A percentile compares a stretch with the other conserved stretches of the same genome.
Conservation (phyloP, 441 rosid genomes). For the Corymbia calophylla region DNA sequence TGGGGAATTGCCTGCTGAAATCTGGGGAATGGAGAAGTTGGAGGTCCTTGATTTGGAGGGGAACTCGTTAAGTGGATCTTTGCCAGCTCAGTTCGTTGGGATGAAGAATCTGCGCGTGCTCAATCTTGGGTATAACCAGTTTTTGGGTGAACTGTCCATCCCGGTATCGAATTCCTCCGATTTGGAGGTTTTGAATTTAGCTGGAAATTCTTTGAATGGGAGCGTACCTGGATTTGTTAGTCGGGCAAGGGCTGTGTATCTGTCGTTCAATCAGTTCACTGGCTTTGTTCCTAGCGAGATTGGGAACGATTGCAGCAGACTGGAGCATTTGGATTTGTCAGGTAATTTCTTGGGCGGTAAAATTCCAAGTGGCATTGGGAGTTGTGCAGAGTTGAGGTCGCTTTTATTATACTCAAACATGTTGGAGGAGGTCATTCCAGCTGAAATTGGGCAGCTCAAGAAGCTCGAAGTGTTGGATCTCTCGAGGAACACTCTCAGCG, state of each 20-base stretch:
- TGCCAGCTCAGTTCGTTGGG: constrained; percentile 37
- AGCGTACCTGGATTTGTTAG: constrained; percentile 38
- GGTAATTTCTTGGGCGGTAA: constrained; percentile 45
- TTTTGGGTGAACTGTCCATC: constrained; percentile 34
- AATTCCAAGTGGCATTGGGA: constrained; percentile 50
- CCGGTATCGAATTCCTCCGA: constrained; percentile 16
- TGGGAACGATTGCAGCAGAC: constrained; percentile 34
- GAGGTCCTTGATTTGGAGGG: constrained; percentile 74
- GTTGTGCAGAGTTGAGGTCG: constrained; percentile 31
- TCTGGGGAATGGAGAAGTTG: constrained; percentile 53
- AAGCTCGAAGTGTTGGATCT: constrained; percentile 57
- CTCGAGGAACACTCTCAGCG: constrained; percentile 44
- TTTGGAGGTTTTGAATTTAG: constrained; percentile 48
- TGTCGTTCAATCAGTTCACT: constrained; percentile 32
- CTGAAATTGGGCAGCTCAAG: constrained; percentile 36
- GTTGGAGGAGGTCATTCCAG: constrained; percentile 47
- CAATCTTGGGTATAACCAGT: constrained; percentile 46
- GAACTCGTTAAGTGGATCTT: constrained; percentile 32
- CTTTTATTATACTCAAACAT: constrained; percentile 47
- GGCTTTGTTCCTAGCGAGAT: constrained; percentile 33
- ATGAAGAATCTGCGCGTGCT: constrained; percentile 37
- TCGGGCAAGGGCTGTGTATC: constrained; percentile 31
- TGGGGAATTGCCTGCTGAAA: constrained; percentile 52
- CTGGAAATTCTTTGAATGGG: constrained; percentile 51
- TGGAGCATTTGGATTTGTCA: constrained; percentile 60